Percentiles rank a stretch among this genome's conserved stretches.
Evolutionary conservation across 176 grass and related monocot species (phyloP).

Genomic region (Aegilops bicornis): DNA sequence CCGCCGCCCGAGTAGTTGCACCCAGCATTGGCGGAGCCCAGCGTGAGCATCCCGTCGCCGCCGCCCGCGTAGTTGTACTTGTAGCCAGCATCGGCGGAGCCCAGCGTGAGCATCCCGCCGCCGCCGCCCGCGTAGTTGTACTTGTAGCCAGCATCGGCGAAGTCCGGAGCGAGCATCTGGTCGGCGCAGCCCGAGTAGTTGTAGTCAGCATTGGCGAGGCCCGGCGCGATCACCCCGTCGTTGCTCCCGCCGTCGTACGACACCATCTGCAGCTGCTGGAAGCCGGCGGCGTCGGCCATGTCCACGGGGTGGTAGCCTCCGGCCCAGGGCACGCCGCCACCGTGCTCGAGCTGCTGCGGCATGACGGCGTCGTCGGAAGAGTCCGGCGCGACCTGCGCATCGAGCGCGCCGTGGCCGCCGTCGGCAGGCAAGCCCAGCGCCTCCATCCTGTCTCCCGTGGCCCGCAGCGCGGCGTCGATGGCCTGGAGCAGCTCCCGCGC

Average conservation of each 20-base stretch:
- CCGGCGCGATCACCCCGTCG: background rate
- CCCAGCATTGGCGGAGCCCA: too few species aligned
- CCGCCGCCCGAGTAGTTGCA: too few species aligned
- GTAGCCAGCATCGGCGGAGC: background rate
- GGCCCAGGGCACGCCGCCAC: background rate
- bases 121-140: background rate
- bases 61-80: background rate
- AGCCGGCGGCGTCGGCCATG: background rate
- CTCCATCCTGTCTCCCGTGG: background rate
- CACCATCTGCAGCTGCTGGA: conserved; percentile 8
- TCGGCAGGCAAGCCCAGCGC: background rate
- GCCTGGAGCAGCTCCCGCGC: background rate
- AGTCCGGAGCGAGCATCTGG: background rate
- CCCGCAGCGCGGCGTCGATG: conserved; percentile 8
- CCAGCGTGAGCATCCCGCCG: background rate
- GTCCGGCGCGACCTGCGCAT: background rate
- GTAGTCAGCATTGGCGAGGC: background rate
- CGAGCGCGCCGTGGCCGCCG: background rate
- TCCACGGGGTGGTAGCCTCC: background rate
- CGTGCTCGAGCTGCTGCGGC: background rate
- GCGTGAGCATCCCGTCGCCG: too few species aligned
- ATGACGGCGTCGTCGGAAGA: background rate
- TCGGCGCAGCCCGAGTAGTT: background rate
- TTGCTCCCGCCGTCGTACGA: background rate
- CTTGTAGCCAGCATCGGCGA: background rate